Percentiles rank a stretch among this genome's conserved stretches.
phyloP scores from a whole-genome alignment of 1,284 basidiomycete genomes.

The Cutaneotrichosporon cutaneum region DNA sequence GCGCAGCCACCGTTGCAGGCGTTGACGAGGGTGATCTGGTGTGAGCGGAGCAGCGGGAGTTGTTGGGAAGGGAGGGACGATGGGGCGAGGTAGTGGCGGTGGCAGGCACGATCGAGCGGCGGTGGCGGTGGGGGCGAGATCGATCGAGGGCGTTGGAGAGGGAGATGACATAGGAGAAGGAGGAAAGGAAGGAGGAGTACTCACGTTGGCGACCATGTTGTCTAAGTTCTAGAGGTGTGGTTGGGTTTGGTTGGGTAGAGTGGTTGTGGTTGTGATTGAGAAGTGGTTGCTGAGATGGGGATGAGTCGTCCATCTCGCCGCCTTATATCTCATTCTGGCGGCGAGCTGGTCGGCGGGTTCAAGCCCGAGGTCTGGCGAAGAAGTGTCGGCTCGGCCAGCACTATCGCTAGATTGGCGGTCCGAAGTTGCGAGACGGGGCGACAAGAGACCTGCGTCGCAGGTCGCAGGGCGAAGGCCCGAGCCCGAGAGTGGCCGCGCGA shows the following conservation, averaged over 20 bases:
- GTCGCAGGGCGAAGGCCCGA: too few relatives aligned
- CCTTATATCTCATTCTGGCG: too few relatives aligned
- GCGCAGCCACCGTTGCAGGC: not conserved
- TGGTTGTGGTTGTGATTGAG: not conserved
- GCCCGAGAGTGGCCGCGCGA: too few relatives aligned
- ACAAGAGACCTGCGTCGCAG: too few relatives aligned
- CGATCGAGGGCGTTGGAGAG: not conserved
- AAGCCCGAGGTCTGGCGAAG: not conserved
- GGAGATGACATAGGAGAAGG: not conserved
- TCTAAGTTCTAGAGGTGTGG: not conserved
- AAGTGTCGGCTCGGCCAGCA: not conserved
- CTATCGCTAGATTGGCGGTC: not conserved
- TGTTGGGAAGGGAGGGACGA: too few relatives aligned
- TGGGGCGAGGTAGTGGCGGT: too few relatives aligned
- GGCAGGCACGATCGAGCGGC: too few relatives aligned
- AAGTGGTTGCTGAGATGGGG: not conserved
- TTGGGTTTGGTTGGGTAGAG: not conserved
- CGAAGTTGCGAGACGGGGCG: too few relatives aligned
- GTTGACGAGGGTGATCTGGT: constrained; percentile 6
- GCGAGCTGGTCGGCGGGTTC: too few relatives aligned
- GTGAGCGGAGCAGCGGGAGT: not conserved
- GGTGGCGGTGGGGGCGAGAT: too few relatives aligned
- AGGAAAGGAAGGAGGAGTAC: not conserved
- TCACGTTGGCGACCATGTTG: constrained; percentile 8
- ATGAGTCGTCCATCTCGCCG: too few relatives aligned